Base-by-base conservation (phyloP, 345 rosid species). In the Fremontodendron californicum region DNA sequence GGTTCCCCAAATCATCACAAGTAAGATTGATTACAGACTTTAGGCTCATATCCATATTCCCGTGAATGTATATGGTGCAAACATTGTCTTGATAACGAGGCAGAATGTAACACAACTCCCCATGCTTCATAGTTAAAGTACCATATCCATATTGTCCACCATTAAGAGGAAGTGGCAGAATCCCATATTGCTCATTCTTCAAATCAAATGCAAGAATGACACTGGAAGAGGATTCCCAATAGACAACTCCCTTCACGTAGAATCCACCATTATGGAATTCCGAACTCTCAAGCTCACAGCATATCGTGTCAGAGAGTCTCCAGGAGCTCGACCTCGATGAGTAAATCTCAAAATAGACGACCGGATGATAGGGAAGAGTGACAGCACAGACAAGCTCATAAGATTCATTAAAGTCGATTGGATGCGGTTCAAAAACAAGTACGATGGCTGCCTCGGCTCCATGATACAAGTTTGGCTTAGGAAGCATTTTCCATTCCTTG, bases 341-440 rank as follows among this genome's bases (percentile, higher is more conserved):
- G 71, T 86, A 84, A 23, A 88, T 86, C 67, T 88, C 88, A 61
- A 86, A 88, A 76, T 86, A 82, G 43, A 48, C 52, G 58, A 84
- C 78, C 7, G 54, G 85, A 48, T 78, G 80, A 6, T 84, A 83
- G n/a, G 87, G 49, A 5, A 9, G 81, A 31, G 79, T 75, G 54
- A 84, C 85, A 51, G 82, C 86, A 74, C 86, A 82, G 19, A 84
- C 66, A 29, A 88, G 81, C 65, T 84, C 82, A 82, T 81, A 88
- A 16, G 82, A 79, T 9, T 82, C 86, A 3, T 67, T 80, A 49
- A 86, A 88, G 27, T 80, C 80, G 42, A 88, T 76, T 16, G 73
- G 3, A 0, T 82, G 75, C 0, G 91, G 89, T 75, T 88, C 85
- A 55, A 84, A 88, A 63, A 73, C 37, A 3, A 88, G 89, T 68